Conservation (phyloP, 2,329 filamentous ascomycete genomes). For the Ceratocystis alfenasii region DNA sequence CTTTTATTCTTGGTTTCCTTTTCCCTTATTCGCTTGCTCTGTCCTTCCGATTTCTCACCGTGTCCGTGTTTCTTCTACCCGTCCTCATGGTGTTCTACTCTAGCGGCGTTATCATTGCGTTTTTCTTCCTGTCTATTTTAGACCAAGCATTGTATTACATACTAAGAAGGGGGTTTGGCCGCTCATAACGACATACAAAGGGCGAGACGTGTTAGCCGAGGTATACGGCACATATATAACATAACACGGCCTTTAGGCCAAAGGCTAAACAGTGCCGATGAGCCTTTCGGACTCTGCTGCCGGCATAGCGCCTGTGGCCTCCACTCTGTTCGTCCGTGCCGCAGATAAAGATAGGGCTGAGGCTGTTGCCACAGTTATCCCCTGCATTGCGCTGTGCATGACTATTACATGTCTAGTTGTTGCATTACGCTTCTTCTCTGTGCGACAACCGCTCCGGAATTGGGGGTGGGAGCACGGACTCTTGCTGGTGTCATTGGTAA, state of each 20-base stretch:
- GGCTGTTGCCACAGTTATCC: slow-evolving; percentile 22
- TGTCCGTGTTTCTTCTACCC: background rate
- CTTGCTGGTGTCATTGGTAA: slow-evolving; percentile 28
- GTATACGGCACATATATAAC: too few species aligned
- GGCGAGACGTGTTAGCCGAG: too few species aligned
- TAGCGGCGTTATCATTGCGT: background rate
- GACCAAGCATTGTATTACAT: slow-evolving; percentile 11
- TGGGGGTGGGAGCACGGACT: slow-evolving; percentile 30
- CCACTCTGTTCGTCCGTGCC: background rate
- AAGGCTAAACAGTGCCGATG: background rate
- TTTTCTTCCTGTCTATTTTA: slow-evolving; percentile 1
- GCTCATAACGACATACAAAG: background rate
- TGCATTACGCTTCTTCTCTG: slow-evolving; percentile 29
- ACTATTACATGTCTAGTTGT: slow-evolving; percentile 28
- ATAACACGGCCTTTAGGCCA: too few species aligned
- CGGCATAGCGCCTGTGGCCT: background rate
- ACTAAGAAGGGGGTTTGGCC: background rate
- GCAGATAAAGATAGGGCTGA: slow-evolving; percentile 16
- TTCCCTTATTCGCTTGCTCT: background rate
- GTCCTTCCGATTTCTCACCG: background rate
- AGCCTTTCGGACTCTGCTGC: background rate
- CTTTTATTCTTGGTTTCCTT: background rate
- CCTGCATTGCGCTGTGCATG: slow-evolving; percentile 23
- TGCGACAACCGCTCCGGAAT: slow-evolving; percentile 28
- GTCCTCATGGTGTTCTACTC: slow-evolving; percentile 6